Percentiles rank a stretch among this genome's conserved stretches.
Evolutionary conservation across 2,329 filamentous ascomycete genomes (phyloP).

Genomic region (Venturia oleaginea): DNA sequence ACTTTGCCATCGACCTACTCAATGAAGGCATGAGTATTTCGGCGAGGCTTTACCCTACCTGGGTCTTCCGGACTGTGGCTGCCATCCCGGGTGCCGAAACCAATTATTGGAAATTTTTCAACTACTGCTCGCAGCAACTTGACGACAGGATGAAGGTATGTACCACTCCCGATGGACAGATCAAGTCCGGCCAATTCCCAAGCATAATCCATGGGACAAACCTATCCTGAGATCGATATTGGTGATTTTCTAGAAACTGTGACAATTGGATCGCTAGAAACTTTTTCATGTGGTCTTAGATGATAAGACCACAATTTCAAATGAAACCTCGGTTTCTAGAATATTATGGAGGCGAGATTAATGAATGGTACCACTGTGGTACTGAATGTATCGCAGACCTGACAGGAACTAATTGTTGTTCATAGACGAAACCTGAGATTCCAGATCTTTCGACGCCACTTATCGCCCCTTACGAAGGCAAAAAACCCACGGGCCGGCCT

Average conservation of each 20-base stretch:
- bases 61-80: conserved; percentile 26
- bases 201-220: too few relatives aligned
- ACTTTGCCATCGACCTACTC: conserved; percentile 33
- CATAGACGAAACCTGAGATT: background rate
- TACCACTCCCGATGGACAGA: too few relatives aligned
- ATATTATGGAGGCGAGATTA: too few relatives aligned
- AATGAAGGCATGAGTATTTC: conserved; percentile 24
- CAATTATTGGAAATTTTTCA: conserved; percentile 27
- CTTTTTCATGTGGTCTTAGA: too few relatives aligned
- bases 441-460: conserved; percentile 19
- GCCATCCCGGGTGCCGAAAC: conserved; percentile 25
- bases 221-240: too few relatives aligned
- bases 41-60: conserved; percentile 22
- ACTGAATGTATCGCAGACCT: too few relatives aligned
- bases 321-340: too few relatives aligned
- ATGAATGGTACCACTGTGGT: too few relatives aligned
- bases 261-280: too few relatives aligned
- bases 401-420: background rate
- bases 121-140: conserved; percentile 27
- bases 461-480: conserved; percentile 35
- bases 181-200: too few relatives aligned
- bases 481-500: background rate
- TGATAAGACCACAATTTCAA: too few relatives aligned
- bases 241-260: background rate
- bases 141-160: conserved; percentile 21